Evolutionary conservation across 129 eudicot species (phyloP).

Genomic region (Solidago caesia): DNA sequence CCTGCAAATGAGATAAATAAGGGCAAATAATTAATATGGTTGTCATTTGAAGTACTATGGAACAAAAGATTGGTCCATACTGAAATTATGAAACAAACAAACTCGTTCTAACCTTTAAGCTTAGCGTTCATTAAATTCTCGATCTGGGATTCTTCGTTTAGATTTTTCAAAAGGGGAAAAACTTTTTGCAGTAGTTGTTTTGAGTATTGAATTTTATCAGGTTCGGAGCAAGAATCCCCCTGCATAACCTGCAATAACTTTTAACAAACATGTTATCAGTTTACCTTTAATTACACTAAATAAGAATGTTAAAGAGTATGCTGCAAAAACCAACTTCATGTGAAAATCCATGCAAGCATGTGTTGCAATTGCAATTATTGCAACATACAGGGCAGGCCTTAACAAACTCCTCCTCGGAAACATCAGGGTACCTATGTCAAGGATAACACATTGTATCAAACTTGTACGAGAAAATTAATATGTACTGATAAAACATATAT

Average conservation of each 20-base stretch:
- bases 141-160: background rate
- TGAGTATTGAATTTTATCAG: conserved; percentile 7
- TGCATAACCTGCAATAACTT: background rate
- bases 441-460: background rate
- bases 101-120: background rate
- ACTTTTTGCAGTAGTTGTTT: conserved; percentile 1
- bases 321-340: background rate
- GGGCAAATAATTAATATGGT: background rate
- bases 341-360: background rate
- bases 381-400: conserved; percentile 5
- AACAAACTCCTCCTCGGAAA: background rate
- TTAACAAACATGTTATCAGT: background rate
- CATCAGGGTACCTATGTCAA: background rate
- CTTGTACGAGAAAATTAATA: background rate
- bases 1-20: background rate
- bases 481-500: background rate
- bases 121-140: conserved; percentile 14
- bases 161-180: conserved; percentile 1
- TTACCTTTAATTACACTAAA: background rate
- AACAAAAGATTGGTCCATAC: background rate
- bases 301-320: background rate
- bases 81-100: background rate
- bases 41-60: background rate
- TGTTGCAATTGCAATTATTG: background rate
- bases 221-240: background rate